Base-by-base conservation (phyloP, 345 rosid genomes). In the Arabidopsis suecica region DNA sequence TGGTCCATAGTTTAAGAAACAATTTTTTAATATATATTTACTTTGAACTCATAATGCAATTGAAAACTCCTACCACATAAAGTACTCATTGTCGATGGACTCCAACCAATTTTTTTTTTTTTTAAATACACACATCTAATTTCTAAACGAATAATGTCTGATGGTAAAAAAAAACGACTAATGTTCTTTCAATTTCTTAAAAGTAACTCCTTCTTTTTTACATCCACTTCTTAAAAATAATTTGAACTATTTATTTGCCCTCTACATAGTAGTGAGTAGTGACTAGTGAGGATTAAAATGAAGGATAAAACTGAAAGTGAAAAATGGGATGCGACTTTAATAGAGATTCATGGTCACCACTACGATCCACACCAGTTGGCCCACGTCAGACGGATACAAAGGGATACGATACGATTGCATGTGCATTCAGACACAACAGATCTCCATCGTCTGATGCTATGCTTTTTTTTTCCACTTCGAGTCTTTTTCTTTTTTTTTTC, bases 321-420 rank as follows among this genome's bases (percentile, higher is more conserved):
- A 38, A 36, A 48, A 18, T 32, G 41, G 5, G 2, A 41, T 14
- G n/a, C 13, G 45, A 51, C 42, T 51, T 67, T 9, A 14, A 38
- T 25, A 6, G 5, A n/a, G 12, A 2, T 51, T 51, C 49, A 53
- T 53, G 49, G 36, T n/a, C 37, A 67, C 14, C 48, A 53, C 48
- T 34, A 59, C 45, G 65, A 58, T 44, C 37, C 65, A 70, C 45
- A 70, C 45, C n/a, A 42, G 54, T n/a, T 57, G 71, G 23, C 37
- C 40, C 68, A 71, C 68, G 13, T 61, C 18, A 18, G 76, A 51
- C 61, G 34, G 23, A 62, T 28, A 51, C 62, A 60, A 60, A 70
- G 18, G 11, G 53, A 72, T 62, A 62, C 54, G 62, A 71, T 59
- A 23, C 20, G 68, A 74, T 65, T 74, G 78, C 78, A 45, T 56